phyloP scores from a whole-genome alignment of 148 eudicot species.

The Fagopyrum tataricum region DNA sequence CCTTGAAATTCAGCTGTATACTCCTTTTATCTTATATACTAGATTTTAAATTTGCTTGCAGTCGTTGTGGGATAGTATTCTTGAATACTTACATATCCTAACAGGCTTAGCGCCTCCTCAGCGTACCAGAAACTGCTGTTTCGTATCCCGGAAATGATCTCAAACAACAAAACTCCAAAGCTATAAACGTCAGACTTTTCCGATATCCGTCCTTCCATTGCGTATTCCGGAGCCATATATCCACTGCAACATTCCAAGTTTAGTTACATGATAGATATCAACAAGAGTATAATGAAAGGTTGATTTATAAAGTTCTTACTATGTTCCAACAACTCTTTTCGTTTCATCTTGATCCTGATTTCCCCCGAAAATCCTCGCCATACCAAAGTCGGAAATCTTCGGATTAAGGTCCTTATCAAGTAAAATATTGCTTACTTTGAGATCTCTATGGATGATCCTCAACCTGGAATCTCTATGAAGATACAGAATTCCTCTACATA shows the following conservation, averaged over 20 bases:
- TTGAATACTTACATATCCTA: conserved; percentile 8
- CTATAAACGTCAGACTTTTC: conserved; percentile 14
- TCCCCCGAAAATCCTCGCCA: conserved; percentile 17
- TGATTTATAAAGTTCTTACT: neutral
- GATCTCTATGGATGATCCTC: conserved; percentile 30
- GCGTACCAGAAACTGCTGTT: conserved; percentile 10
- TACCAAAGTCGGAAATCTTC: conserved; percentile 20
- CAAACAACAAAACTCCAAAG: conserved; percentile 14
- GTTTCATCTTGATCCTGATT: conserved; percentile 10
- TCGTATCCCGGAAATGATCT: conserved; percentile 12
- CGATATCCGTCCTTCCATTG: conserved; percentile 14
- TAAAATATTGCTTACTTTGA: conserved; percentile 23
- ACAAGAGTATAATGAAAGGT: neutral
- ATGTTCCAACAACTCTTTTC: conserved; percentile 13
- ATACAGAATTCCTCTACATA: conserved; percentile 30
- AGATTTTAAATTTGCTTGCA: too few species aligned
- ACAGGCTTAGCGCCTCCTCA: neutral
- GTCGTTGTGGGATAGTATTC: too few species aligned
- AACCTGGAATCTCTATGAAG: conserved; percentile 33
- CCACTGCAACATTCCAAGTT: conserved; percentile 3
- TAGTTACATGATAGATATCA: neutral
- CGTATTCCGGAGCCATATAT: conserved; percentile 16
- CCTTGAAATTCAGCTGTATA: neutral
- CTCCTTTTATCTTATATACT: neutral
- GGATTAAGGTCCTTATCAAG: conserved; percentile 23